Conservation (phyloP, 2,329 filamentous ascomycete species). For the Ceratocystis albifundus region DNA sequence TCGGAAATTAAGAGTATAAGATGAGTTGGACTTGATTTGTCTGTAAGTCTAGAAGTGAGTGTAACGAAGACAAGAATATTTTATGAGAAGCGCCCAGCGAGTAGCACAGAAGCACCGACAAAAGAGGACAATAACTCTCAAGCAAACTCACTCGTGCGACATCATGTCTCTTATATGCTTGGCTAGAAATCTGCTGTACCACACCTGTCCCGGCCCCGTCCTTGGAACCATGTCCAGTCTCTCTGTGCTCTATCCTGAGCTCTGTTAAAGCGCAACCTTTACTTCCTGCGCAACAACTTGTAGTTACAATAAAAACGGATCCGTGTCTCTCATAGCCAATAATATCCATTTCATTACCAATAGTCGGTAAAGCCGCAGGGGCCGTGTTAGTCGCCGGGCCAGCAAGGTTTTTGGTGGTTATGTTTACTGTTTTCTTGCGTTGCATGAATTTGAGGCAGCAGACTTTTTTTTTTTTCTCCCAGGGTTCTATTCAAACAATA, state of each 20-base stretch:
- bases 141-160: too few relatives aligned
- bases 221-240: neutral
- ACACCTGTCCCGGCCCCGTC: neutral
- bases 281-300: neutral
- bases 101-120: too few relatives aligned
- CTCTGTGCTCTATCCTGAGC: neutral
- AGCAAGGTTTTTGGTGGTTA: too few relatives aligned
- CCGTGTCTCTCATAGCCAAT: neutral
- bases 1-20: neutral
- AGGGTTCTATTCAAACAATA: neutral
- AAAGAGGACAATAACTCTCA: too few relatives aligned
- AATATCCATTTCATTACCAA: neutral
- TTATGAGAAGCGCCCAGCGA: too few relatives aligned
- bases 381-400: neutral
- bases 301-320: slow-evolving; percentile 7
- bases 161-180: neutral
- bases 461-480: neutral
- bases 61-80: too few relatives aligned
- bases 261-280: slow-evolving; percentile 1
- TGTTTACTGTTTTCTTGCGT: neutral
- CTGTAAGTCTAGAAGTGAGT: neutral
- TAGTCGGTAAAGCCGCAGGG: slow-evolving; percentile 7
- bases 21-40: too few relatives aligned
- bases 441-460: neutral
- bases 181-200: neutral